A percentile compares a stretch with the other conserved stretches of the same genome.
Conservation (phyloP, 2,329 filamentous ascomycete genomes). For the Stemphylium beticola region DNA sequence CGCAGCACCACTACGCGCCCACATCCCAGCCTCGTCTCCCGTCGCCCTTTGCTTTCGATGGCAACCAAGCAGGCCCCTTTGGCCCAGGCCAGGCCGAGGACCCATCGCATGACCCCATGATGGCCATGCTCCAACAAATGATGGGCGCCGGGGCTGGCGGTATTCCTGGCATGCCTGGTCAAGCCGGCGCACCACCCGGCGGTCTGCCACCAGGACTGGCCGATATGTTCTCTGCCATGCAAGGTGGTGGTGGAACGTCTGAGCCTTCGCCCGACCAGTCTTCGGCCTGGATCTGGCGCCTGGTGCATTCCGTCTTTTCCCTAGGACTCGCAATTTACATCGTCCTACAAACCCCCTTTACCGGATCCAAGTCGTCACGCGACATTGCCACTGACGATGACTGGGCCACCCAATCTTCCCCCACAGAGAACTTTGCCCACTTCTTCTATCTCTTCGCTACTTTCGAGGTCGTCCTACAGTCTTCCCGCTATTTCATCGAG, state of each 20-base stretch:
- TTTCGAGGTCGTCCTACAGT: slow-evolving; percentile 74
- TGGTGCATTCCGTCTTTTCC: slow-evolving; percentile 76
- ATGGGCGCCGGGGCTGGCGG: slow-evolving; percentile 57
- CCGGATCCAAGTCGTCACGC: slow-evolving; percentile 68
- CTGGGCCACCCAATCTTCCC: slow-evolving; percentile 40
- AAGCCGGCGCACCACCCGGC: slow-evolving; percentile 33
- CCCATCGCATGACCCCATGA: slow-evolving; percentile 67
- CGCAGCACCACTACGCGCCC: slow-evolving; percentile 72
- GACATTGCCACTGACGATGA: slow-evolving; percentile 33
- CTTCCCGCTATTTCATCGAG: slow-evolving; percentile 73
- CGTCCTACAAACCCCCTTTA: slow-evolving; percentile 70
- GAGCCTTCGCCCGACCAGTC: slow-evolving; percentile 50
- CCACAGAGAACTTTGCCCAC: slow-evolving; percentile 54
- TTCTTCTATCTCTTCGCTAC: slow-evolving; percentile 86
- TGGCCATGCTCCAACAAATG: slow-evolving; percentile 79
- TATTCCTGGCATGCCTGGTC: slow-evolving; percentile 39
- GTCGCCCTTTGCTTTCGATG: slow-evolving; percentile 43
- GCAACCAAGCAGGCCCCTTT: slow-evolving; percentile 24
- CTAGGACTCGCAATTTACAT: slow-evolving; percentile 74
- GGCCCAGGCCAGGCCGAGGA: slow-evolving; percentile 30
- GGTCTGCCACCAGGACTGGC: slow-evolving; percentile 51
- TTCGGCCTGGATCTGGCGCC: slow-evolving; percentile 68
- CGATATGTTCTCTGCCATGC: slow-evolving; percentile 54
- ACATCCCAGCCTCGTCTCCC: slow-evolving; percentile 52
- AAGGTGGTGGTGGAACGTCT: slow-evolving; percentile 48